Evolutionary conservation across 2,329 filamentous ascomycete genomes (phyloP), one percentile per base, ranked within the genome.

Genomic region (Pseudogymnoascus pannorum): DNA sequence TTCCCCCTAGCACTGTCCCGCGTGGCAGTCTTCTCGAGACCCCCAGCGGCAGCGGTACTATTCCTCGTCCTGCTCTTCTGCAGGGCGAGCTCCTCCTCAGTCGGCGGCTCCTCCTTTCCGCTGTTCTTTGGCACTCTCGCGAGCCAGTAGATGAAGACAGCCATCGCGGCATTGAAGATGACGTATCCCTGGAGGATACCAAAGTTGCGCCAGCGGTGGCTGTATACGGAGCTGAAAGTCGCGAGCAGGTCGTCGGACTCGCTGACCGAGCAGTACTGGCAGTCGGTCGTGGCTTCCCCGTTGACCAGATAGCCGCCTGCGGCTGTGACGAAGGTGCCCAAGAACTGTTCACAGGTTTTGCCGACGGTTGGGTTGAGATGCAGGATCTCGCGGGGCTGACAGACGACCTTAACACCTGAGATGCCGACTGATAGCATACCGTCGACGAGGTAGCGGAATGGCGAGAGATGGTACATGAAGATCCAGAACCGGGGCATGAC

Each of bases 401-500:
- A 96, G 0, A 72, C 66, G 31, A 93, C 85, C 0, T 75, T 57
- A 0, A 83, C 84, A 68, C 88, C 86, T 40, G 88, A 88, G 4
- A 96, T 76, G 2, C 84, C 89, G 0, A 82, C 83, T 0, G 87
- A 81, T 0, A 93, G 73, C 76, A 96, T 85, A 20, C 86, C 89
- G 8, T 82, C 81, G 24, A 93, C 84, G 14, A 94, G 77, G 72
- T 96, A 96, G 0, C 88, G 92, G 66, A 58, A 40, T 31, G 57
- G 35, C 7, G 31, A 58, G 12, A 36, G 57, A 4, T 40, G 57
- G 22, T 58, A 93, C 86, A 92, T 89, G 78, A 91, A 91, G 67
- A 87, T 86, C 88, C 89, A 93, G 79, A 92, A 92, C 5, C 82
- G 76, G 0, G 89, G 88, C 33, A 93, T 80, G 2, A 75, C 73